Percentiles rank a stretch among this genome's conserved stretches.
These are phyloP conservation scores for Botrytis deweyae DNA, from an alignment of 2,329 filamentous ascomycete genomes.

Conservation along the genomic window DNA sequence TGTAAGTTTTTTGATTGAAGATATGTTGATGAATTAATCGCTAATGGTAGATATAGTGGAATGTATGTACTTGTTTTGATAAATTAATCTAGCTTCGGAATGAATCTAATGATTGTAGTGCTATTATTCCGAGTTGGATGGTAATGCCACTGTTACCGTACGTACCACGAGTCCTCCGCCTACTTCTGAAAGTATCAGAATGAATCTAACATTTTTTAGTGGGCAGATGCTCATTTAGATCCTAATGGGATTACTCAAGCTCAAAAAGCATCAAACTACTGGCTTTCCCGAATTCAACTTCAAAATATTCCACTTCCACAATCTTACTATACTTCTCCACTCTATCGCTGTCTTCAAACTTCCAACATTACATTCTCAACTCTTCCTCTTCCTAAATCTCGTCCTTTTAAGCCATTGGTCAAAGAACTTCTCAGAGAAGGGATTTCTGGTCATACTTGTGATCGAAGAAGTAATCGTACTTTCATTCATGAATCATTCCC, in stretches of 20 bases:
- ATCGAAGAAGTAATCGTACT: constrained; percentile 56
- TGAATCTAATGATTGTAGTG: constrained; percentile 43
- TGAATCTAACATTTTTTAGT: constrained; percentile 37
- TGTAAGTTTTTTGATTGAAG: neutral
- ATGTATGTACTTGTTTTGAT: constrained; percentile 47
- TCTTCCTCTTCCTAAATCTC: constrained; percentile 50
- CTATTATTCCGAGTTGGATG: constrained; percentile 65
- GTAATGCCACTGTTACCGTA: constrained; percentile 55
- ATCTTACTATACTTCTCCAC: constrained; percentile 63
- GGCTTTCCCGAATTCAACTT: constrained; percentile 51
- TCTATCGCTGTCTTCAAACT: constrained; percentile 62
- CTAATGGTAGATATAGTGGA: constrained; percentile 48
- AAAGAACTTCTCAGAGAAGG: constrained; percentile 67
- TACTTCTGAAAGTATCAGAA: neutral
- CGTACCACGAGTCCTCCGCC: neutral
- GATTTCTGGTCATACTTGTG: constrained; percentile 67
- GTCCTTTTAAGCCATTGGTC: constrained; percentile 56
- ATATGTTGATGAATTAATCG: neutral
- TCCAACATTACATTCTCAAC: constrained; percentile 59
- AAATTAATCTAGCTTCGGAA: neutral
- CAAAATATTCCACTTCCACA: constrained; percentile 60
- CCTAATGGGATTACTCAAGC: constrained; percentile 57
- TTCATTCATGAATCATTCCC: constrained; percentile 55
- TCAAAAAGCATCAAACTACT: constrained; percentile 57
- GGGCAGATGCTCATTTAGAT: constrained; percentile 65